Base-by-base conservation (phyloP, 805 yeast species). In the Kodamaea laetipori region DNA sequence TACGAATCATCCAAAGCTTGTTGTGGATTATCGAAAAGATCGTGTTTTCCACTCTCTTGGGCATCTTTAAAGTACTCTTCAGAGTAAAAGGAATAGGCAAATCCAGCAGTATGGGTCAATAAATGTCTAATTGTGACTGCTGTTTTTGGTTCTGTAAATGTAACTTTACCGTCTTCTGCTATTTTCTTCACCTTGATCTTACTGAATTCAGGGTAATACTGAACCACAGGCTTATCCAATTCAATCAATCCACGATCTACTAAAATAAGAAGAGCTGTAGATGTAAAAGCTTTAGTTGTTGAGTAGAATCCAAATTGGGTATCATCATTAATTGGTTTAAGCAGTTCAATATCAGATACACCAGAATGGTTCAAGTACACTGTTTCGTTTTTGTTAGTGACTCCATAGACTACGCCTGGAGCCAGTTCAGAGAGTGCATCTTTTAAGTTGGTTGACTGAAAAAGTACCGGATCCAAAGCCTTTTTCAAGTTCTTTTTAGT, bases 261-360 rank as follows among this genome's bases (percentile, higher is more conserved):
- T 13, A 70, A 58, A 17, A 58, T 55, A 18, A 69, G 54, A 9
- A 64, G 44, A 2, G 67, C 73, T 55, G 65, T 60, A 10, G 43
- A 60, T 1, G 76, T 64, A 32, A 67, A 48, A 3, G 67, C 49
- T 46, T 67, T 67, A 7, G 71, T 65, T 36, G 63, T 61, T 6
- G 72, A 66, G 43, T 46, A 66, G 17, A 39, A 49, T 3, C 53
- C 40, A 23, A 64, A 49, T 4, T 50, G 41, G 27, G 57, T 49
- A 33, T 63, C 61, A 6, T 42, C 33, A 11, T 43, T 6, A 1
- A 57, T 45, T 6, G 56, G 51, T 3, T 47, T 50, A 10, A 47
- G 44, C 5, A 54, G 37, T 3, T 52, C 52, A 4, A 58, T 15
- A 39, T 52, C 47, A 15, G 48, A 49, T 2, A 51, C 46, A 2